A percentile compares a stretch with the other conserved stretches of the same genome.
Evolutionary conservation across 768 basidiomycete genomes (phyloP).

Genomic region (Panaeolus papilionaceus): DNA sequence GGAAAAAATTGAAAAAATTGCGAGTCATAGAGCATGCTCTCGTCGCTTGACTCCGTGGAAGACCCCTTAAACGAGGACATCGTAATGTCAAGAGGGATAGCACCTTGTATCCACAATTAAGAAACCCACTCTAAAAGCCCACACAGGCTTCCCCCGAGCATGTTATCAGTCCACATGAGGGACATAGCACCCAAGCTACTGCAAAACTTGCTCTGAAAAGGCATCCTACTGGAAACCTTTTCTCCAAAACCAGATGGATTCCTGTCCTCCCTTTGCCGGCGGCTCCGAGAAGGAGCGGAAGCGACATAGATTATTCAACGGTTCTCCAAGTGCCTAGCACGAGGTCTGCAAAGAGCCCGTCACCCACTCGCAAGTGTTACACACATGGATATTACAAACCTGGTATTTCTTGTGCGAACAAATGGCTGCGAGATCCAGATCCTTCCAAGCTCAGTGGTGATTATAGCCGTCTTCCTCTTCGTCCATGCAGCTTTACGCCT

Average conservation of each 20-base stretch:
- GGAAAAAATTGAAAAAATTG: constrained; percentile 6
- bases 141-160: constrained; percentile 7
- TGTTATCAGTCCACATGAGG: neutral
- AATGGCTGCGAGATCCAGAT: neutral
- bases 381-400: neutral
- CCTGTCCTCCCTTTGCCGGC: constrained; percentile 8
- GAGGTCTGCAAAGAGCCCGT: neutral
- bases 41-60: constrained; percentile 7
- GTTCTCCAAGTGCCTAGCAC: neutral
- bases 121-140: constrained; percentile 8
- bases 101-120: neutral
- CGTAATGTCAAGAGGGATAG: neutral
- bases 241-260: constrained; percentile 6
- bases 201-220: constrained; percentile 5
- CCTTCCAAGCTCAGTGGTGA: neutral
- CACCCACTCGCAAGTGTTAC: constrained; percentile 9
- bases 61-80: constrained; percentile 7
- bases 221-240: neutral
- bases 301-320: neutral
- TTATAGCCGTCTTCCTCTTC: neutral
- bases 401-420: neutral
- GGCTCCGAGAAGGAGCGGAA: constrained; percentile 3
- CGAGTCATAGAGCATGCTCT: constrained; percentile 3
- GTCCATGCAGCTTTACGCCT: neutral
- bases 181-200: constrained; percentile 6